Evolutionary conservation across 2,329 filamentous ascomycete genomes (phyloP).

Genomic region (Cladophialophora yegresii): DNA sequence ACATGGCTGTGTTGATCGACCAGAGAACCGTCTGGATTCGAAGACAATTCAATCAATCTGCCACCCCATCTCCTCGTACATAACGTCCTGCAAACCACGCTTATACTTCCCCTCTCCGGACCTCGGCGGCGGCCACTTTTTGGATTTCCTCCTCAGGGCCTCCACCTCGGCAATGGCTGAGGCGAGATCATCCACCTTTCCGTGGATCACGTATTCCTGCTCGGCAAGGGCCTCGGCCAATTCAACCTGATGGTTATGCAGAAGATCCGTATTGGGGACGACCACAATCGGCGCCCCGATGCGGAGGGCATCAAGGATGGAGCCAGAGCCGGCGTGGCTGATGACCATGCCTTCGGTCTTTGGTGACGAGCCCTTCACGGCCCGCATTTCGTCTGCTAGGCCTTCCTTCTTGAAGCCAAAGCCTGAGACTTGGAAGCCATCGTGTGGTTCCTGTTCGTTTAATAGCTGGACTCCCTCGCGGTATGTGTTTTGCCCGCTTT

Average conservation of each 20-base stretch:
- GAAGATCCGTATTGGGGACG: constrained; percentile 77
- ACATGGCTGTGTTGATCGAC: not conserved
- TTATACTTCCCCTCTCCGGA: constrained; percentile 47
- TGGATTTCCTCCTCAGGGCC: constrained; percentile 46
- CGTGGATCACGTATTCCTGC: constrained; percentile 75
- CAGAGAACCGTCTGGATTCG: not conserved
- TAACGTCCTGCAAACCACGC: constrained; percentile 52
- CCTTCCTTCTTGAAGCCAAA: constrained; percentile 68
- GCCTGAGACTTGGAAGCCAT: constrained; percentile 57
- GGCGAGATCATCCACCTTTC: constrained; percentile 57
- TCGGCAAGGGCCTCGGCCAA: constrained; percentile 74
- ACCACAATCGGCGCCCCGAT: constrained; percentile 77
- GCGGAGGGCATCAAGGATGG: constrained; percentile 79
- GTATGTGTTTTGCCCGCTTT: constrained; percentile 59
- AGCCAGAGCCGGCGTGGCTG: constrained; percentile 88
- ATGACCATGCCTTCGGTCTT: constrained; percentile 67
- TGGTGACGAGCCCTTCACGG: constrained; percentile 51
- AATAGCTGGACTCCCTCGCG: constrained; percentile 40
- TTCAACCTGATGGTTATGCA: constrained; percentile 90
- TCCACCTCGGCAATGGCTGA: constrained; percentile 54
- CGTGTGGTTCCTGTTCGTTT: constrained; percentile 34
- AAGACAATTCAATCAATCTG: constrained; percentile 46
- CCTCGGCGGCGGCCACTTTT: constrained; percentile 55
- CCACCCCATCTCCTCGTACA: constrained; percentile 61
- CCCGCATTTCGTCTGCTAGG: constrained; percentile 61